A percentile compares a stretch with the other conserved stretches of the same genome.
Evolutionary conservation across 2,329 filamentous ascomycete species (phyloP).

Genomic region (Cladophialophora carrionii): DNA sequence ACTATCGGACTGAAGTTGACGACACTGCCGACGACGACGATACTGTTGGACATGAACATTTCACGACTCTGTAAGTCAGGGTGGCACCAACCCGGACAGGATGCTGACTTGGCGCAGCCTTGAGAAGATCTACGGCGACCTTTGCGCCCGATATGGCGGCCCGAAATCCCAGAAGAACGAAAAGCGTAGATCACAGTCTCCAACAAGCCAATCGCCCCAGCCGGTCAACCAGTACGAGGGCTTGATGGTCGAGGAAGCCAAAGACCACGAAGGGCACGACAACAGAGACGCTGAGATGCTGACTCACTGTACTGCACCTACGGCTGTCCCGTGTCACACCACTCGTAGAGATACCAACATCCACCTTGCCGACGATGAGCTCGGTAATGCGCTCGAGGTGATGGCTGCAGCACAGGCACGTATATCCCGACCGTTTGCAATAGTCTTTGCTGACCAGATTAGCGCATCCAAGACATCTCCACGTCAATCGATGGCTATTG

Average conservation of each 20-base stretch:
- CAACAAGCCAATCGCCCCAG: not conserved
- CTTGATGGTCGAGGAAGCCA: slow-evolving; percentile 24
- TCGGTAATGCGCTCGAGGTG: slow-evolving; percentile 37
- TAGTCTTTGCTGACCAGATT: slow-evolving; percentile 15
- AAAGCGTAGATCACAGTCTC: slow-evolving; percentile 8
- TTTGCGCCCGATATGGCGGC: slow-evolving; percentile 37
- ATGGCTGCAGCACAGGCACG: slow-evolving; percentile 35
- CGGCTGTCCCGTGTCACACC: not conserved
- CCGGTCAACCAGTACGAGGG: slow-evolving; percentile 33
- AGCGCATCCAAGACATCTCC: slow-evolving; percentile 30
- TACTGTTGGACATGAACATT: slow-evolving; percentile 41
- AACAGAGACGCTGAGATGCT: not conserved
- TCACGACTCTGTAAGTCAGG: slow-evolving; percentile 39
- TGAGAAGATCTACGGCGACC: slow-evolving; percentile 37
- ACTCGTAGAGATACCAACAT: slow-evolving; percentile 11
- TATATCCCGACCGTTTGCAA: not conserved
- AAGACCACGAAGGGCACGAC: slow-evolving; percentile 18
- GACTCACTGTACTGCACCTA: not conserved
- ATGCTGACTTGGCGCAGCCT: slow-evolving; percentile 25
- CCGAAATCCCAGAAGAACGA: slow-evolving; percentile 20
- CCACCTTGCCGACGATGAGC: slow-evolving; percentile 36
- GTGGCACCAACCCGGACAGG: not conserved
- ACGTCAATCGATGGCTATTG: slow-evolving; percentile 33
- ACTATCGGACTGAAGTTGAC: slow-evolving; percentile 36
- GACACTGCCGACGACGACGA: slow-evolving; percentile 31